Conservation (phyloP, 768 basidiomycete species). For the Gymnopilus junonius region DNA sequence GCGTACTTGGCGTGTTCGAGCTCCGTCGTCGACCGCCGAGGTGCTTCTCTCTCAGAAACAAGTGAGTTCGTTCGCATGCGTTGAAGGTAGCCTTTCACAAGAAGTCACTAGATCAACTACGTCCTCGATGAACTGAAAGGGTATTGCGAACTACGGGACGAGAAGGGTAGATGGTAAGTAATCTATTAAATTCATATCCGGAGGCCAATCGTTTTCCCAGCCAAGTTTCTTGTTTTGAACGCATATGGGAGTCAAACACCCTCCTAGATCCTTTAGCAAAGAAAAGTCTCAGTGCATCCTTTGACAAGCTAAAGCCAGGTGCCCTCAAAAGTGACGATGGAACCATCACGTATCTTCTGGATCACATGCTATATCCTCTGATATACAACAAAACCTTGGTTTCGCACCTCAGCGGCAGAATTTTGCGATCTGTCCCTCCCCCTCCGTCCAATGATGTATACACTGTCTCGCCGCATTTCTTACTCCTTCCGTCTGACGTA, state of each 20-base stretch:
- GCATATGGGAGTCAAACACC: conserved; percentile 51
- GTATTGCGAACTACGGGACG: conserved; percentile 46
- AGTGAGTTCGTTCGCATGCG: conserved; percentile 28
- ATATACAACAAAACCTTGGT: conserved; percentile 46
- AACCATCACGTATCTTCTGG: conserved; percentile 36
- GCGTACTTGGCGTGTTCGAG: conserved; percentile 36
- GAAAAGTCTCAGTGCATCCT: conserved; percentile 22
- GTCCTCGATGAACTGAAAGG: conserved; percentile 53
- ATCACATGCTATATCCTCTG: conserved; percentile 43
- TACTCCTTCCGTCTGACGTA: conserved; percentile 50
- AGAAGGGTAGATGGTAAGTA: conserved; percentile 39
- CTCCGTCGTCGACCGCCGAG: conserved; percentile 35
- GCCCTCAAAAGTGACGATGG: conserved; percentile 18
- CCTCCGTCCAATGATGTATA: conserved; percentile 38
- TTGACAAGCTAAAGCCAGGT: conserved; percentile 26
- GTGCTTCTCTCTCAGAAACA: conserved; percentile 43
- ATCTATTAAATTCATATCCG: neutral
- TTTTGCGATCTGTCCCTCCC: conserved; percentile 30
- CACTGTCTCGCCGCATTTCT: conserved; percentile 42
- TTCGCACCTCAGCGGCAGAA: conserved; percentile 26
- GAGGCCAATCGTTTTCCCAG: no score
- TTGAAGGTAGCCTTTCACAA: neutral
- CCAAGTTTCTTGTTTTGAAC: conserved; percentile 59
- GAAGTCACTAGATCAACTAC: conserved; percentile 42
- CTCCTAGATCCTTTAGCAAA: conserved; percentile 22